Evolutionary conservation across 805 yeast species (phyloP), one percentile per base, ranked within the genome.

Genomic region (Candida berthetii): DNA sequence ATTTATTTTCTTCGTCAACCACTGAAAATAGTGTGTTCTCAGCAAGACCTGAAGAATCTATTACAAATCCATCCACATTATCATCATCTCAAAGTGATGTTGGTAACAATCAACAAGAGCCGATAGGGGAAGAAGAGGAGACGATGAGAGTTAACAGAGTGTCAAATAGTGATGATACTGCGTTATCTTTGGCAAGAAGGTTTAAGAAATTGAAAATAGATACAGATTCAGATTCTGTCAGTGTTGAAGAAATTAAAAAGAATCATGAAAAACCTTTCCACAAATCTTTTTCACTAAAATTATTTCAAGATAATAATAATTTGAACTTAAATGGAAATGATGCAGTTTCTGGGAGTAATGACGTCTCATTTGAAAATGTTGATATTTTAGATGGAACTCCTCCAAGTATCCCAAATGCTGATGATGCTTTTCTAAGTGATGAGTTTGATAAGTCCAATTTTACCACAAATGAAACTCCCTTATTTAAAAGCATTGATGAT

Each of bases 301-400:
- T 41, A 6, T 20, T 34, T 18, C 24, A 34, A 22, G 28, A 27
- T 14, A 20, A 20, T 22, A n/a, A 27, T 4, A 14, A 11, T 17
- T 25, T 4, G 3, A 35, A 27, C 15, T 27, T 10, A 8, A 27
- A 27, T 10, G 8, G 9, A 27, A 11, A 5, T 27, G 29, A 33
- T 2, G 10, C 43, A 10, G 19, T 31, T 15, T 39, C 40, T 16
- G 45, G 38, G 3, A 40, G 49, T 2, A 39, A 42, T 2, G 56
- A 54, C 9, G 48, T 36, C 2, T 51, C 58, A 10, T 45, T 36
- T 35, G 57, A 54, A 14, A 48, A 49, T 13, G 27, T 48, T 27
- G 60, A 55, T 31, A 55, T 55, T 3, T 49, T 55, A 19, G 58
- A 55, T 31, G 5, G 8, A 13, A 17, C 6, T 7, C 34, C 54